phyloP scores from a whole-genome alignment of 2,329 filamentous ascomycete species.

The Elsinoe ampelina region DNA sequence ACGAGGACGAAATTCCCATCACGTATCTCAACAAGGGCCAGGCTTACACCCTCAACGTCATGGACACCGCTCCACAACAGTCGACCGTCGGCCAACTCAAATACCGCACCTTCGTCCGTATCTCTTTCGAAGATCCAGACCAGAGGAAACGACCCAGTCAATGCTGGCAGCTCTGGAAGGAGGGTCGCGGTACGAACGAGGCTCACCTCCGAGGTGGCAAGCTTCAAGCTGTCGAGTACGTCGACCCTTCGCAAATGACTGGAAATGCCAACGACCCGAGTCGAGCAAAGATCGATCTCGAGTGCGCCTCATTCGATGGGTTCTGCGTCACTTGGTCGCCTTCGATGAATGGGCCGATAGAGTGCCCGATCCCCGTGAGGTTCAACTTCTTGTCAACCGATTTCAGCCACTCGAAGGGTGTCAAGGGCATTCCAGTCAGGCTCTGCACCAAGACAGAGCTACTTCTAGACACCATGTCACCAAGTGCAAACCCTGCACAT shows the following conservation, averaged over 20 bases:
- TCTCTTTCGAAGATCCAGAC: conserved; percentile 94
- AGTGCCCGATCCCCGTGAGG: conserved; percentile 80
- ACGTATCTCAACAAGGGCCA: conserved; percentile 98
- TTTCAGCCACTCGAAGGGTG: conserved; percentile 96
- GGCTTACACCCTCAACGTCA: conserved; percentile 76
- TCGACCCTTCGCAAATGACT: conserved; percentile 54
- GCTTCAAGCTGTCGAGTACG: conserved; percentile 88
- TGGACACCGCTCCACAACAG: conserved; percentile 61
- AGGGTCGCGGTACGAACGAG: conserved; percentile 90
- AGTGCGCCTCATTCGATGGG: conserved; percentile 74
- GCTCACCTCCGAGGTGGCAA: conserved; percentile 88
- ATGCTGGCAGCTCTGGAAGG: conserved; percentile 93
- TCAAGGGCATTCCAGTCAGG: conserved; percentile 92
- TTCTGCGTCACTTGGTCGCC: conserved; percentile 75
- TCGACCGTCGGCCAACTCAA: conserved; percentile 52
- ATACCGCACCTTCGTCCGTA: conserved; percentile 85
- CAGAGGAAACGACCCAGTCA: conserved; percentile 73
- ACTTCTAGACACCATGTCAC: conserved; percentile 42
- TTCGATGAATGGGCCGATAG: conserved; percentile 56
- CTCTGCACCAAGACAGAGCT: conserved; percentile 83
- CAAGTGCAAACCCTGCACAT: conserved; percentile 31
- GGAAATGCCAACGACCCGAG: conserved; percentile 39
- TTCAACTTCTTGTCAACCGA: conserved; percentile 99
- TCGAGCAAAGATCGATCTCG: conserved; percentile 40
- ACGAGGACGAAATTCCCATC: conserved; percentile 83